phyloP scores from a whole-genome alignment of 1,284 basidiomycete species.

The Volvariella surrecta region DNA sequence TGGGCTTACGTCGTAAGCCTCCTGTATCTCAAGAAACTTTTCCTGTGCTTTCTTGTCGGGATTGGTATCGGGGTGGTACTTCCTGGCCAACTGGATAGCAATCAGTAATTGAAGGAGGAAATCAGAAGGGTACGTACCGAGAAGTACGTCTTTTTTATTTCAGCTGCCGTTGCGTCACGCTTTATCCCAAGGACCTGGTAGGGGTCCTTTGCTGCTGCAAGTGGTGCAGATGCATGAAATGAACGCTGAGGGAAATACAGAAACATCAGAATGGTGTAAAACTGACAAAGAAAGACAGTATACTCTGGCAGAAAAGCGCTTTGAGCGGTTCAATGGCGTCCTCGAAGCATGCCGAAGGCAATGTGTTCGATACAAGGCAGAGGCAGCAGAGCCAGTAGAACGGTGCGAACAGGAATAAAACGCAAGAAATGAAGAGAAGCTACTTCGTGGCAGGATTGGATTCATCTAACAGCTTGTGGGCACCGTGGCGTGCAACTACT shows the following conservation, averaged over 20 bases:
- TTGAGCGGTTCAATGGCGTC: conserved; percentile 10
- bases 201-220: conserved; percentile 72
- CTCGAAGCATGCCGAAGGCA: conserved; percentile 21
- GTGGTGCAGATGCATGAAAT: conserved; percentile 63
- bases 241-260: conserved; percentile 41
- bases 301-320: conserved; percentile 25
- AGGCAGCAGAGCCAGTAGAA: conserved; percentile 20
- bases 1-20: conserved; percentile 85
- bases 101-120: conserved; percentile 3
- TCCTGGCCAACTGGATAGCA: conserved; percentile 77
- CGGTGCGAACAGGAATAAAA: conserved; percentile 44
- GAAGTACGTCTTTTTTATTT: conserved; percentile 98
- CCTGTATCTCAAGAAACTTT: conserved; percentile 95
- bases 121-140: conserved; percentile 39
- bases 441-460: conserved; percentile 36
- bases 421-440: conserved; percentile 48
- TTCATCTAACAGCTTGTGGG: conserved; percentile 18
- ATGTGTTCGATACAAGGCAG: conserved; percentile 28
- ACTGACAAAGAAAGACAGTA: conserved; percentile 3
- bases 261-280: conserved; percentile 7
- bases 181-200: conserved; percentile 87
- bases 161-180: conserved; percentile 75
- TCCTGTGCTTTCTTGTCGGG: conserved; percentile 88
- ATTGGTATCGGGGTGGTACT: conserved; percentile 97
- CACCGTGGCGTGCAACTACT: neutral